Percentiles rank a stretch among this genome's conserved stretches.
These are phyloP conservation scores for Rhodotorula babjevae DNA, from an alignment of 768 basidiomycete genomes.

Conservation along the genomic window DNA sequence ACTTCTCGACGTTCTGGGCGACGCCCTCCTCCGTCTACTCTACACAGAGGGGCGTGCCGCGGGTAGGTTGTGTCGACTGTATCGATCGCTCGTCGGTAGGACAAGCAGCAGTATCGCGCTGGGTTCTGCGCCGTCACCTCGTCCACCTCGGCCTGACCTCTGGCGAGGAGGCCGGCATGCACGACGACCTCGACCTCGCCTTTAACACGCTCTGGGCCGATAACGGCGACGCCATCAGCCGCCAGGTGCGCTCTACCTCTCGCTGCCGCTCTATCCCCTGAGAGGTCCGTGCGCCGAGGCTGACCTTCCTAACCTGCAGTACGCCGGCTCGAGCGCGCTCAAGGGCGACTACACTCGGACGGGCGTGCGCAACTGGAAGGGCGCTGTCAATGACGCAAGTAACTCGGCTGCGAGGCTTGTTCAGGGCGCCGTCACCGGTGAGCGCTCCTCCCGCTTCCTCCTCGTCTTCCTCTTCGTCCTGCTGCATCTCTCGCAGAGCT, in stretches of 20 bases:
- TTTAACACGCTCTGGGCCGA: constrained; percentile 98
- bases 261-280: constrained; percentile 56
- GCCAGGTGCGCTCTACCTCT: constrained; percentile 47
- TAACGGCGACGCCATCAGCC: constrained; percentile 91
- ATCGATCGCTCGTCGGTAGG: constrained; percentile 42
- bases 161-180: constrained; percentile 62
- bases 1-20: constrained; percentile 38
- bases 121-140: constrained; percentile 57
- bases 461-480: constrained; percentile 55
- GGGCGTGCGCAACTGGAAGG: constrained; percentile 87
- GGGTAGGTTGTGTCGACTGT: constrained; percentile 42
- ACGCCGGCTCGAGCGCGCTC: constrained; percentile 87
- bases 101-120: constrained; percentile 76
- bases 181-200: constrained; percentile 61
- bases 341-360: constrained; percentile 71
- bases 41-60: constrained; percentile 31
- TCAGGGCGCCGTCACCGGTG: constrained; percentile 47
- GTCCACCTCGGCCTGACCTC: constrained; percentile 53
- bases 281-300: constrained; percentile 1
- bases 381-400: constrained; percentile 72
- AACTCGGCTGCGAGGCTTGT: constrained; percentile 81
- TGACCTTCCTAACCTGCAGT: constrained; percentile 26
- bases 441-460: constrained; percentile 39
- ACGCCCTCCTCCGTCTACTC: constrained; percentile 22
- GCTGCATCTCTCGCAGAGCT: neutral